Evolutionary conservation across 176 grass and related monocot genomes (phyloP), one percentile per base, ranked within the genome.

Genomic region (Lolium rigidum): DNA sequence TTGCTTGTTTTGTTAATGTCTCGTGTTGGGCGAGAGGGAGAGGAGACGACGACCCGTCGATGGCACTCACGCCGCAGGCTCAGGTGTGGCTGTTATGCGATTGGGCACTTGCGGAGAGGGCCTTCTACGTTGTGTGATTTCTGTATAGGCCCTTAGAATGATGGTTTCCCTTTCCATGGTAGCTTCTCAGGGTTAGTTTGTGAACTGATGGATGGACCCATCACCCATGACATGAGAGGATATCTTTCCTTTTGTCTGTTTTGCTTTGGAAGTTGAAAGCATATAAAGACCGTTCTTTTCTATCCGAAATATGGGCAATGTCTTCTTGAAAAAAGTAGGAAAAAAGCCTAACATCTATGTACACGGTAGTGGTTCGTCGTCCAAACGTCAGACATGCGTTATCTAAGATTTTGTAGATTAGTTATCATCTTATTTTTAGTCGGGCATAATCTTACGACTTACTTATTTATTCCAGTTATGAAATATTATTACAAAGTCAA

Each of bases 51-150:
- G 77, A 80, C 86, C 88, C 37, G 70, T 81, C 77, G 76, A 85
- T 67, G 82, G 22, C 87, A 80, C 37, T 49, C 18, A 47, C 49
- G 82, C 88, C 88, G 88, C 70, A 71, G 79, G 20, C 88, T 82
- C 71, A 35, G 79, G 52, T 90, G 83, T 64, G 83, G 83, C 77
- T 24, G 70, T 90, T 64, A 90, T 82, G 83, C 72, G 38, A 82
- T 78, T 71, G 88, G 79, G 11, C 11, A 58, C 5, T 82, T 71
- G 49, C 72, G 17, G 8, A 14, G 3, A 72, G 48, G 46, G 18
- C 54, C 71, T 52, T 18, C 1, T 16, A 0, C 26, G 26, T 28
- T 28, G 26, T 28, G 26, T 0, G 9, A 71, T 78, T 90, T 67
- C 0, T 22, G 71, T 0, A 2, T 64, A 10, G 7, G 22, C 35